These are phyloP conservation scores for Heliosperma pusillum DNA, from an alignment of 148 eudicot genomes.

Conservation along the genomic window DNA sequence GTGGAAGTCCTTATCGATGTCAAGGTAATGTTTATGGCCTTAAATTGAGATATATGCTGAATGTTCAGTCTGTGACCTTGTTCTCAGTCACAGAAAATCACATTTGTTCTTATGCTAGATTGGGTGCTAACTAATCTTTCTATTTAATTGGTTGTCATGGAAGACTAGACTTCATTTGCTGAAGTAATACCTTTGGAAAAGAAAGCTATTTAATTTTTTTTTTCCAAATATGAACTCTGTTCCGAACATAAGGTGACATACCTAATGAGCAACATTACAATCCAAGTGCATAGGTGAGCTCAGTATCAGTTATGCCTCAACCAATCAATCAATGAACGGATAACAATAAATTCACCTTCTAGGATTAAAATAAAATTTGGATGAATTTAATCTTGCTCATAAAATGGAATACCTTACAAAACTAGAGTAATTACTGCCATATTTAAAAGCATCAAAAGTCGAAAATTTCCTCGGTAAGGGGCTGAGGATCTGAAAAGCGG, in stretches of 20 bases:
- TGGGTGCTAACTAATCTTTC: neutral
- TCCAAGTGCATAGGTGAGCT: neutral
- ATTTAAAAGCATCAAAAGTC: neutral
- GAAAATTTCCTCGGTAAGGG: neutral
- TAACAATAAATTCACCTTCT: neutral
- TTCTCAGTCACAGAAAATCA: neutral
- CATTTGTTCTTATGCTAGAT: neutral
- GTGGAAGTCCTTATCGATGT: constrained; percentile 52
- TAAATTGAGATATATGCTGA: neutral
- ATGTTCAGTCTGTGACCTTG: neutral
- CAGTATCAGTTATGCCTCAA: neutral
- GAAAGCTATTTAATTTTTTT: neutral
- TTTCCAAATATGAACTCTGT: neutral
- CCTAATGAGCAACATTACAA: neutral
- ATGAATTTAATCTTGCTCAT: neutral
- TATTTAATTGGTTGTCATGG: neutral
- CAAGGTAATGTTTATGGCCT: constrained; percentile 53
- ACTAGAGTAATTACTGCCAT: neutral
- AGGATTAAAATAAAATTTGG: neutral
- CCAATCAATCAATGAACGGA: neutral
- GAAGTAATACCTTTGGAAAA: neutral
- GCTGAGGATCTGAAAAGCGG: neutral
- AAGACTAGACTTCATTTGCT: neutral
- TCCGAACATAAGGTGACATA: too few species aligned
- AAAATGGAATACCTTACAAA: neutral